phyloP scores from a whole-genome alignment of 2,329 filamentous ascomycete species.

The Sporothrix variecibatus region DNA sequence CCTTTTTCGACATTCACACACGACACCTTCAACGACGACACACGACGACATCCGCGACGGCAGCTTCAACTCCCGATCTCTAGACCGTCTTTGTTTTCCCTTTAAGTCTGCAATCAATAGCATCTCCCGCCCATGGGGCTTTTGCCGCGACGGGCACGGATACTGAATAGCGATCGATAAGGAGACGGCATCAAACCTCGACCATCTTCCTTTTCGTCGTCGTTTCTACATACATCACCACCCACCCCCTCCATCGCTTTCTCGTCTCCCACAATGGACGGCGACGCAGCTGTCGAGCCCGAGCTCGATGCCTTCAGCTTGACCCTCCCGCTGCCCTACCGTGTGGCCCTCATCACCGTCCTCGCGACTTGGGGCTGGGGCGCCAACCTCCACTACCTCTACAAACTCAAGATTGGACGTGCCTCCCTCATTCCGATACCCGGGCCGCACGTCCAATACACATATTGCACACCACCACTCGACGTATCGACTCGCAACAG shows the following conservation, averaged over 20 bases:
- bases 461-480: constrained; percentile 76
- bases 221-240: neutral
- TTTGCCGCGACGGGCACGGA: constrained; percentile 19
- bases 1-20: constrained; percentile 2
- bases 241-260: neutral
- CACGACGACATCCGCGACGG: neutral
- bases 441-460: constrained; percentile 67
- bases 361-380: constrained; percentile 94
- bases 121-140: constrained; percentile 22
- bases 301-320: constrained; percentile 84
- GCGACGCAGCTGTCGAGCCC: constrained; percentile 69
- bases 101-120: neutral
- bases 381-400: constrained; percentile 84
- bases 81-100: too few relatives aligned
- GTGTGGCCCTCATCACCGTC: constrained; percentile 81
- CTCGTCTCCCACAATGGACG: constrained; percentile 60
- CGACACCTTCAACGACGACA: neutral
- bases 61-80: neutral
- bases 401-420: constrained; percentile 83
- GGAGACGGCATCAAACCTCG: neutral
- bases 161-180: constrained; percentile 22
- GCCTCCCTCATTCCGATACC: constrained; percentile 82
- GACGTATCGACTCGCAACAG: constrained; percentile 80
- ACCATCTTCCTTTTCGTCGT: neutral
- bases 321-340: constrained; percentile 84